Base-by-base conservation (phyloP, 441 rosid species). In the Kokia cookei region DNA sequence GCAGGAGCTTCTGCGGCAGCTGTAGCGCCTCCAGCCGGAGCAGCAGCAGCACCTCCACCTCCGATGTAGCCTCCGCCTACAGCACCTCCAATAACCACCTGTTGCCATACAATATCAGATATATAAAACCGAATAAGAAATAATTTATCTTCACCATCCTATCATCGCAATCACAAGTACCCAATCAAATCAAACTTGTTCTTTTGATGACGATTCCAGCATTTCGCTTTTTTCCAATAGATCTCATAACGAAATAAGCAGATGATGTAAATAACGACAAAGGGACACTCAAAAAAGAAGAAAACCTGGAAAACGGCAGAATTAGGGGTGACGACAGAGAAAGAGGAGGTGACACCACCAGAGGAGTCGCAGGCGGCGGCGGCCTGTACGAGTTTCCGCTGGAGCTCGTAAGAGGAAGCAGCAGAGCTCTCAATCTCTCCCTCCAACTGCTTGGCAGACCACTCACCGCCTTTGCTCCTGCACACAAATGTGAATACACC, bases 401-500 rank as follows among this genome's bases (percentile, higher is more conserved):
- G 85, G 53, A 93, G 90, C 2, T 85, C 88, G 85, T 24, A 93
- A 42, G 93, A 77, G 54, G 84, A 84, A 48, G 85, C 50, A 47
- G 90, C 97, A 0, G 86, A 86, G n/a, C 82, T 89, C 80, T 91
- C 97, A 4, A 92, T 89, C 5, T 91, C 97, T 19, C 98, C 95
- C 67, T 84, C 81, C 71, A 84, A 58, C 78, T 92, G 97, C 90
- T 91, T 94, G 8, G 78, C 97, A 75, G 75, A 74, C 97, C 99
- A 94, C 77, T 86, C 91, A 62, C 80, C 88, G 72, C 87, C 92
- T 24, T 83, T 82, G 75, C 76, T 78, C 68, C 59, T 88, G 90
- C 97, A 92, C 0, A 94, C 94, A 82, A 89, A 94, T 0, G 97
- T 92, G 89, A 75, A 94, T 7, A 91, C 97, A 78, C 98, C 97